Evolutionary conservation across 176 grass and related monocot species (phyloP).

Genomic region (Lolium perenne): DNA sequence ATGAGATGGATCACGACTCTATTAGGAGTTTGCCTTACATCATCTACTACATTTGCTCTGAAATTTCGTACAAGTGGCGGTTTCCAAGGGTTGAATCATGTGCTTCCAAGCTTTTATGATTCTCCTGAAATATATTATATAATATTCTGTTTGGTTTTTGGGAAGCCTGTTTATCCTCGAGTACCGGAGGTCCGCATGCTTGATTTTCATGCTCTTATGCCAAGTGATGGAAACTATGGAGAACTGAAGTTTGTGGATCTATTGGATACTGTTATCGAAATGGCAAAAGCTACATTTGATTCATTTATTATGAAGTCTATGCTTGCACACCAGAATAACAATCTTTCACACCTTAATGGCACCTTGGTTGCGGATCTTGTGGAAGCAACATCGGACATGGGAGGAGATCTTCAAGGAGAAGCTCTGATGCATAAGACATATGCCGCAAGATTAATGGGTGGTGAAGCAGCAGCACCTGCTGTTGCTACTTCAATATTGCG

Average conservation of each 20-base stretch:
- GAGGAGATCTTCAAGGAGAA: constrained; percentile 94
- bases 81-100: constrained; percentile 82
- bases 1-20: constrained; percentile 99
- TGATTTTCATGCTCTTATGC: constrained; percentile 97
- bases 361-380: constrained; percentile 84
- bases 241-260: constrained; percentile 97
- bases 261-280: constrained; percentile 87
- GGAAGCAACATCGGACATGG: constrained; percentile 71
- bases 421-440: constrained; percentile 99
- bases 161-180: constrained; percentile 91
- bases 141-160: constrained; percentile 96
- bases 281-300: constrained; percentile 96
- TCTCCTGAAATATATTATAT: constrained; percentile 99
- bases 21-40: constrained; percentile 92
- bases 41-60: constrained; percentile 81
- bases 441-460: constrained; percentile 95
- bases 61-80: constrained; percentile 82
- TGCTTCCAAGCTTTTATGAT: constrained; percentile 93
- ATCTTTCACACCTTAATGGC: constrained; percentile 86
- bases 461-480: constrained; percentile 91
- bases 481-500: constrained; percentile 91
- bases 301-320: constrained; percentile 85
- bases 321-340: constrained; percentile 92
- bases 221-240: constrained; percentile 94
- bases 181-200: constrained; percentile 99